Base-by-base conservation (phyloP, 2,329 filamentous ascomycete genomes). In the Camillea tinctor region DNA sequence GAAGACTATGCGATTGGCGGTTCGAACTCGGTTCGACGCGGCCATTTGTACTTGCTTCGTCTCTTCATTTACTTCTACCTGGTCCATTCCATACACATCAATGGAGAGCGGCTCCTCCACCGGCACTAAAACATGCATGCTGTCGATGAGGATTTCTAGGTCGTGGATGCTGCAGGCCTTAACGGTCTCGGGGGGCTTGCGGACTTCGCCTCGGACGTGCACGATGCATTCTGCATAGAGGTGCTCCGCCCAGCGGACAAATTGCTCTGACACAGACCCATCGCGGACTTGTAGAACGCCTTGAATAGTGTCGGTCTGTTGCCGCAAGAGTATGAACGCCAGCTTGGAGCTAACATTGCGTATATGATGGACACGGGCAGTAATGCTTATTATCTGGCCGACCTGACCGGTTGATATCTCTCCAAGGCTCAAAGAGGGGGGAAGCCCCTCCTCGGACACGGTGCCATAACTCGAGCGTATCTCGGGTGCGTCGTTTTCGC, bases 211-310 rank as follows among this genome's bases (percentile, higher is more conserved):
- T 56, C 84, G 86, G 58, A 96, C 86, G 59, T 91, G 85, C 4
- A 97, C 87, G 55, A 97, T 84, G 7, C 88, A 90, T 72, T 96
- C 93, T 5, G 88, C 80, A 57, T 89, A 87, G 52, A 97, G 80
- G 72, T 92, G 91, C 75, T 96, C 91, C 2, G 91, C 91, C 90
- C 92, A 96, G 71, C 91, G 88, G 24, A 97, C 82, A 83, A 97
- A 94, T 68, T 90, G 84, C 60, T 87, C 82, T 1, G 89, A 89
- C 11, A 90, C 82, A 53, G 80, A 79, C 6, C 86, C 84, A 65
- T 87, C 79, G 70, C 78, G 63, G 73, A 74, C 66, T 73, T 74
- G 58, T 17, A 97, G 79, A 2, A 97, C 91, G 63, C 92, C 93
- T 75, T 97, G 93, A 55, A 97, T 86, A 22, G 92, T 95, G 65